Evolutionary conservation across 331 rosid genomes (phyloP), one percentile per base, ranked within the genome.

Genomic region (Rhamnella rubrinervis): DNA sequence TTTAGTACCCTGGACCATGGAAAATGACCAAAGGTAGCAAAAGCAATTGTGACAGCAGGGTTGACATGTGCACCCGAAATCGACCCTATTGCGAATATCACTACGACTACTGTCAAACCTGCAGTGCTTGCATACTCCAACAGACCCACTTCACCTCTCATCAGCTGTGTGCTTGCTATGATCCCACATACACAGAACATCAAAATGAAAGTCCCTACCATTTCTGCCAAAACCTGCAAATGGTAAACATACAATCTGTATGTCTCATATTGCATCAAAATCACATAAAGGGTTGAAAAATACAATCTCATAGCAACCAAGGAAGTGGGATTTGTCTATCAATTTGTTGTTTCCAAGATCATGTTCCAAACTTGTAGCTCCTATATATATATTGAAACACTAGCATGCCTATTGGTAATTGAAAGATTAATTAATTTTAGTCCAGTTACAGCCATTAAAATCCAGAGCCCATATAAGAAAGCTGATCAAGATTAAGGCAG

Each of bases 51-150:
- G 72, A 84, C 81, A 14, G 96, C 88, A 23, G 96, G 98, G 75
- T 92, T 92, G 67, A 92, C 89, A 77, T 90, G 98, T 1, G 98
- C 96, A 75, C 83, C 89, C 51, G 96, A 92, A 75, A 92, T 86
- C 26, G 86, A 77, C 3, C 88, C 96, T 39, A 86, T 78, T 0
- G 93, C 82, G 84, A 88, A 89, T 39, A 85, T 83, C 38, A 90
- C 68, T 51, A 92, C 96, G n/a, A 82, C 79, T 11, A 90, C 90
- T 19, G 98, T 85, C 78, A 88, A 82, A 61, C 96, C 90, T 62
- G 96, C 96, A 19, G 96, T 84, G 67, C 84, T 78, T 67, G 98
- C 93, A 67, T 88, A 92, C 81, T 88, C 96, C 63, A 86, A 25
- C 25, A 92, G 90, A 31, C 91, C 88, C 21, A 88, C 86, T 72